Base-by-base conservation (phyloP, 805 yeast species). In the Kluyveromyces aestuarii region DNA sequence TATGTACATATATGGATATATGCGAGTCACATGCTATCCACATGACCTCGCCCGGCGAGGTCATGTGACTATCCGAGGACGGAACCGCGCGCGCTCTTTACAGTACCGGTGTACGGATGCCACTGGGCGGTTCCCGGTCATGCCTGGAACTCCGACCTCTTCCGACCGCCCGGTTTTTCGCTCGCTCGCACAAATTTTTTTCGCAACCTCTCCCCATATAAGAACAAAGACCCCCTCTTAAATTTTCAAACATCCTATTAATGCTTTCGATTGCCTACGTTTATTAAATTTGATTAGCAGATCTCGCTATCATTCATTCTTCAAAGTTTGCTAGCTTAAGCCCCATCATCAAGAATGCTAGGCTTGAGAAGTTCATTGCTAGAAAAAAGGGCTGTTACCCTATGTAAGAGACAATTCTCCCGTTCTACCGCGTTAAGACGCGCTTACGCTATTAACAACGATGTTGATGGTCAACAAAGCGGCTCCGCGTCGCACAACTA, bases 401-500 rank as follows among this genome's bases (percentile, higher is more conserved):
- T 30, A 13, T 30, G 14, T 13, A 30, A 30, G 35, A 43, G 45
- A 36, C 25, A 35, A 14, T 43, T 43, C 27, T 19, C 33, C 39
- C n/a, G 37, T 16, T 25, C 19, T 13, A 33, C 19, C 27, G 45
- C 36, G 13, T 18, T 33, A 25, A 43, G 45, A 33, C 48, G 44
- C 17, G 49, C 52, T 14, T 40, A 37, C 18, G 49, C 49, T 17
- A 62, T 67, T 48, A 65, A 66, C 50, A 74, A 69, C 49, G 71
- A 72, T 52, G 63, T 74, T 43, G 61, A 68, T 49, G 79, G 79
- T 56, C 74, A 74, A 55, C 45, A 43, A 38, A 66, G 65, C 49
- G 84, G 85, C 30, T 71, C 84, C 19, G 66, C 76, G 51, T 72
- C 77, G 46, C 74, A 80, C 56, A 87, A 89, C 64, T 91, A 93